Base-by-base conservation (phyloP, 73 alveolate genomes). In the Paramecium tetraurelia region DNA sequence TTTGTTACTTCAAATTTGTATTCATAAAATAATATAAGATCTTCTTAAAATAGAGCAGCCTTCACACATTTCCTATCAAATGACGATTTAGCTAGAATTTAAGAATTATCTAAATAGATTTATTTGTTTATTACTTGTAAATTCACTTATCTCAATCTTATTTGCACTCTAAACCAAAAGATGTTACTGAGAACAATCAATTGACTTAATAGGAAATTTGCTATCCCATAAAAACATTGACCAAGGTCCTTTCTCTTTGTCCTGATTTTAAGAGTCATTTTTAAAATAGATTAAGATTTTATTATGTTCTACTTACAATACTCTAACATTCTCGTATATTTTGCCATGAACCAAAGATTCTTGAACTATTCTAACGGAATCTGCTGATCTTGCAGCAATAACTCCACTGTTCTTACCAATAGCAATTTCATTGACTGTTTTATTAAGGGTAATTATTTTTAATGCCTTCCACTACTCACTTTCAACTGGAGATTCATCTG, bases 381-480 rank as follows among this genome's bases (percentile, higher is more conserved):
- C 90, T 58, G 90, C 95, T 48, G 95, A 85, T 27, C 83, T 58
- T 24, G 92, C 98, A 36, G 98, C 98, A 50, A 97, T 94, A 38
- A 97, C 93, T 31, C 98, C 97, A 95, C 94, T 94, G 43, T 95
- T 92, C 14, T 93, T 94, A 20, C 99, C 99, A 98, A 99, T 97
- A 14, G 96, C 92, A 38, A 98, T 86, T 68, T 95, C 93, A 31
- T 86, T 83, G 18, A 96, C 85, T 22, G 96, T 94, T 59, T 92
- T 86, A 11, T 92, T 93, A 2, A 87, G 93, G 71, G 92, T 53
- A 57, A 98, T 92, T 86, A 95, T 96, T 38, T 99, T 97, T 70
- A 97, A 94, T 44, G 99, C 99, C 46, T 98, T 99, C 99, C 99
- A 98, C 38, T 99, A 98, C 35, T 98, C 99, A 29, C 97, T 75